Base-by-base conservation (phyloP, 2,329 filamentous ascomycete species). In the Biscogniauxia marginata region DNA sequence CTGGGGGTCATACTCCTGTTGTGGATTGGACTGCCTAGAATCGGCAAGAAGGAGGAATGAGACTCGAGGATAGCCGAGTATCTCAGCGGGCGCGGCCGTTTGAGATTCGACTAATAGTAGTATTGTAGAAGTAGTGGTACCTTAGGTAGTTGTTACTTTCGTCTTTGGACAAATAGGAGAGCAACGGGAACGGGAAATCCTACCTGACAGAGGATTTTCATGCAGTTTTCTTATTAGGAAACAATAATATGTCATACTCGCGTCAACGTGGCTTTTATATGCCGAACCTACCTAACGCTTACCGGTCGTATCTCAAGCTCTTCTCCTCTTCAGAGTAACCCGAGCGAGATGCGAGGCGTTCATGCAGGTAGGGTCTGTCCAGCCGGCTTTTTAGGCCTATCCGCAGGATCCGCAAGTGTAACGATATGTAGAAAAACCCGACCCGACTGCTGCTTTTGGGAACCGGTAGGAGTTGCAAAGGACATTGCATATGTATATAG, bases 21-120 rank as follows among this genome's bases (percentile, higher is more conserved):
- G 8, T 84, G 82, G 82, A 59, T 77, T 18, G 67, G 74, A 16
- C 59, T 84, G 23, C 77, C 78, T 0, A 71, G 68, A 13, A 70
- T 79, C 21, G 67, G 65, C 1, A 77, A 73, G 67, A 76, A 75
- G 63, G 68, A 65, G 50, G 74, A 76, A 13, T 77, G 61, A 63
- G n/a, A 16, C 7, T 16, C 24, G n/a, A n/a, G n/a, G n/a, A n/a
- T n/a, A n/a, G n/a, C n/a, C n/a, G n/a, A n/a, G n/a, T n/a, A n/a
- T n/a, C n/a, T n/a, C n/a, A n/a, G n/a, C n/a, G n/a, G n/a, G n/a
- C n/a, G n/a, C n/a, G n/a, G n/a, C n/a, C n/a, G n/a, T n/a, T n/a
- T n/a, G n/a, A n/a, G n/a, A n/a, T n/a, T n/a, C n/a, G n/a, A n/a
- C n/a, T 25, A 11, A 25, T 25, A 25, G 24, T 25, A 11, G 11